Evolutionary conservation across 352 stramenopile genomes (phyloP), one percentile per base, ranked within the genome.

Genomic region (Pseudoperonospora humuli): DNA sequence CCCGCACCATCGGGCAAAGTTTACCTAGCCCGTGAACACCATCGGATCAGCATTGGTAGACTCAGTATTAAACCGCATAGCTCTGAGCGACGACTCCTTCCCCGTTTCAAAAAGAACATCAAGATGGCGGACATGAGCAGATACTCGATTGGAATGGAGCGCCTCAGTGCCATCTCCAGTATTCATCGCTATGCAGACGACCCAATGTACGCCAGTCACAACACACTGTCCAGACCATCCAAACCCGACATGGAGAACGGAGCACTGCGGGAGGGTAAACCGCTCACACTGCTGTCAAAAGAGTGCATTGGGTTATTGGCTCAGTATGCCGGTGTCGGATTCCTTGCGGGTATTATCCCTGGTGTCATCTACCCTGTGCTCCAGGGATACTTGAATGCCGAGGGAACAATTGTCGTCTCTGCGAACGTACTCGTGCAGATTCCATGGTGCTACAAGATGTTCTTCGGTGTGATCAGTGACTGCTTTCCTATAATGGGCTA

Each of bases 361-460:
- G 66, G 50, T 31, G 49, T 61, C 2, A 75, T 77, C 43, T 81
- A 81, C 32, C 69, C 69, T 4, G 58, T 77, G 9, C 46, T 81
- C 14, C 65, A 75, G 21, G 63, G 62, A 43, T 80, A 76, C 38
- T 41, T 80, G 23, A 76, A 80, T 24, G 60, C 63, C 2, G 61
- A 73, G 17, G 68, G 65, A 25, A 75, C 67, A 0, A 70, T 56
- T 11, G 49, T 70, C 7, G 60, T 67, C 0, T 70, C 68, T 1
- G 68, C 68, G 0, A 69, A 49, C 5, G 50, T 75, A 11, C 23
- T 75, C 14, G 65, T 81, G 10, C 54, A 67, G 39, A 55, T 81
- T 17, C 67, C 66, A 8, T 81, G 64, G 56, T 72, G 51, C 17
- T 70, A 71, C 53, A 81, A 81, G 35, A 67, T 71, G 32, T 61